phyloP scores from a whole-genome alignment of 371 early-diverging fungal genomes.

The Umbelopsis sp. region DNA sequence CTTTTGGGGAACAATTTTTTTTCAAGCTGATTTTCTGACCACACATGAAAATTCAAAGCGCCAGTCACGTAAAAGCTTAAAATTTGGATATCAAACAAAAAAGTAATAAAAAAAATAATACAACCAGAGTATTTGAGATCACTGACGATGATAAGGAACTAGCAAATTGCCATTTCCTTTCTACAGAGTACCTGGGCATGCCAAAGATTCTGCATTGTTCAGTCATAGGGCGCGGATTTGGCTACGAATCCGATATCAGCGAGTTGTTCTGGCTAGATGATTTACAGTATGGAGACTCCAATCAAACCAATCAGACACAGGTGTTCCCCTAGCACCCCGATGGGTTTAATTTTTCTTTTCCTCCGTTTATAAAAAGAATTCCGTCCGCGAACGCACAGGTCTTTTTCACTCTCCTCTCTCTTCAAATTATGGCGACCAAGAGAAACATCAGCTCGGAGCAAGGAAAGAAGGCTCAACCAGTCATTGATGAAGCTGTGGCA shows the following conservation, averaged over 20 bases:
- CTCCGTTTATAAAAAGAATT: neutral
- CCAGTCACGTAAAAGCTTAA: neutral
- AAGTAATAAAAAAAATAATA: neutral
- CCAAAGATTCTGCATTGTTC: too few relatives aligned
- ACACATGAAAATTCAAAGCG: neutral
- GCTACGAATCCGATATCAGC: too few relatives aligned
- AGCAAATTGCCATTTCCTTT: too few relatives aligned
- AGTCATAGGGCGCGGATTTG: too few relatives aligned
- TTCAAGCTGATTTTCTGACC: neutral
- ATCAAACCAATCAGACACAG: neutral
- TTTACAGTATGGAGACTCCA: too few relatives aligned
- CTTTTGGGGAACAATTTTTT: neutral
- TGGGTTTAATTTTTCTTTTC: neutral
- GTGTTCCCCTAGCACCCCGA: slow-evolving; percentile 1
- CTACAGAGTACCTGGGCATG: too few relatives aligned
- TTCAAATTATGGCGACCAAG: slow-evolving; percentile 28
- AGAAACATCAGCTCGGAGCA: slow-evolving; percentile 22
- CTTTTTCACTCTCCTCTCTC: slow-evolving; percentile 8
- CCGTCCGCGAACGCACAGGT: slow-evolving; percentile 1
- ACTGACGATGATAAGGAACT: too few relatives aligned
- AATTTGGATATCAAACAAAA: neutral
- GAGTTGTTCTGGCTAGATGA: too few relatives aligned
- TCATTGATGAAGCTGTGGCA: slow-evolving; percentile 41
- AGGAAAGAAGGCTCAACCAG: slow-evolving; percentile 18
- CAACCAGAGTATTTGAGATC: too few relatives aligned